These are phyloP conservation scores for Rhodamnia rubescens DNA, from an alignment of 345 rosid species.

Conservation along the genomic window DNA sequence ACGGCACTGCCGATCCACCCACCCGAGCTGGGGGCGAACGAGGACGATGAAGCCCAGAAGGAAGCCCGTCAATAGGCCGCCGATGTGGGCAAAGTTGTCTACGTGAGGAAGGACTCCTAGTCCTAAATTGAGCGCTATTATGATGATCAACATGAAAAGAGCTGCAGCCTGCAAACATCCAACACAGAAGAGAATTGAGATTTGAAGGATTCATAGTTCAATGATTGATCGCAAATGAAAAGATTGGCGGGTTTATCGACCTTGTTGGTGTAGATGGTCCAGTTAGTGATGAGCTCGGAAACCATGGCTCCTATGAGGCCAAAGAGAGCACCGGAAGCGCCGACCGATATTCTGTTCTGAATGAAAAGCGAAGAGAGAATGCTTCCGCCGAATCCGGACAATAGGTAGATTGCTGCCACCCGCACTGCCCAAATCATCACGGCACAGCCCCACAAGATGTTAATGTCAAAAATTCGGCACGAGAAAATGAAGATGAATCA, in stretches of 20 bases:
- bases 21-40: conserved; percentile 68
- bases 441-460: not conserved
- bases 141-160: conserved; percentile 49
- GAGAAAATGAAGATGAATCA: not conserved
- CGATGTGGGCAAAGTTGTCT: conserved; percentile 81
- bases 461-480: not conserved
- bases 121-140: conserved; percentile 52
- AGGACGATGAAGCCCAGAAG: conserved; percentile 69
- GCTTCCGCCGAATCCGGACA: conserved; percentile 87
- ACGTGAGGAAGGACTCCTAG: conserved; percentile 83
- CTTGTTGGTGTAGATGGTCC: conserved; percentile 76
- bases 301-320: conserved; percentile 97
- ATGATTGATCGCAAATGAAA: not conserved
- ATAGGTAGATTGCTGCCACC: conserved; percentile 61
- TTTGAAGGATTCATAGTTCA: not conserved
- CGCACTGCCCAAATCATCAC: conserved; percentile 29
- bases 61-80: conserved; percentile 77
- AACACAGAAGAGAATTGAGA: not conserved
- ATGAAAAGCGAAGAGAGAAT: conserved; percentile 66
- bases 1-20: conserved; percentile 35
- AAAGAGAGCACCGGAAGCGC: conserved; percentile 92
- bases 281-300: conserved; percentile 75
- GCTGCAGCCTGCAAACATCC: conserved; percentile 51
- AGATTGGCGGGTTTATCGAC: conserved; percentile 5
- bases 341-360: conserved; percentile 52